phyloP scores from a whole-genome alignment of 1,139 yeast species.

The Yamadazyma dendronema region DNA sequence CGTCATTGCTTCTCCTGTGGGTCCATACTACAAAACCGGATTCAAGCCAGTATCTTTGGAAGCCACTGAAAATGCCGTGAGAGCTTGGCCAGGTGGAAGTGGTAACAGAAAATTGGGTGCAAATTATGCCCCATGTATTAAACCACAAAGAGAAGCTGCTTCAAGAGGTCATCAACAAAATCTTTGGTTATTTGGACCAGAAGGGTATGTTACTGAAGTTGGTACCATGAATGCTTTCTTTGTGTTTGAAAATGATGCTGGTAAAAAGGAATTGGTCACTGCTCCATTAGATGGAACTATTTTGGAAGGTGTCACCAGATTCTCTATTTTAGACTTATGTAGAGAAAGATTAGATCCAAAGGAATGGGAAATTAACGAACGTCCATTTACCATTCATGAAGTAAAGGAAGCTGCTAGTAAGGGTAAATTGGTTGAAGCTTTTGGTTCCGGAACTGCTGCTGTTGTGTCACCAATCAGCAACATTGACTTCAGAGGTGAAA shows the following conservation, averaged over 20 bases:
- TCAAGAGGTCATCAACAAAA: slow-evolving; percentile 88
- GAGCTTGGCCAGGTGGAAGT: slow-evolving; percentile 99
- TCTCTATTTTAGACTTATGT: slow-evolving; percentile 75
- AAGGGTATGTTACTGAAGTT: slow-evolving; percentile 88
- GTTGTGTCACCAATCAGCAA: slow-evolving; percentile 89
- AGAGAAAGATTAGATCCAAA: slow-evolving; percentile 66
- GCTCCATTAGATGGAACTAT: slow-evolving; percentile 98
- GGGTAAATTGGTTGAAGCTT: slow-evolving; percentile 89
- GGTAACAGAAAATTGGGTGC: slow-evolving; percentile 97
- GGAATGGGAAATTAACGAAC: slow-evolving; percentile 81
- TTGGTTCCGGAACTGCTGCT: slow-evolving; percentile 98
- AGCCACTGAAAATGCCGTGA: slow-evolving; percentile 91
- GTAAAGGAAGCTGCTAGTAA: slow-evolving; percentile 71
- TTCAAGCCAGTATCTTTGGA: slow-evolving; percentile 92
- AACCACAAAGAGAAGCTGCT: slow-evolving; percentile 88
- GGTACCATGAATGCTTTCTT: slow-evolving; percentile 97
- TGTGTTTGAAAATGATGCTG: slow-evolving; percentile 71
- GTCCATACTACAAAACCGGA: slow-evolving; percentile 87
- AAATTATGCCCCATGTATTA: slow-evolving; percentile 92
- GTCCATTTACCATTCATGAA: slow-evolving; percentile 78
- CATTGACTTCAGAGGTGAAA: slow-evolving; percentile 75
- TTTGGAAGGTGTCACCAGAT: slow-evolving; percentile 95
- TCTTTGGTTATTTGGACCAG: slow-evolving; percentile 93
- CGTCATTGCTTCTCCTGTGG: slow-evolving; percentile 93
- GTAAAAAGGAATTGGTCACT: slow-evolving; percentile 89